Percentiles rank a stretch among this genome's conserved stretches.
These are phyloP conservation scores for Xylaria sp. DNA, from an alignment of 2,329 filamentous ascomycete species.

Conservation along the genomic window DNA sequence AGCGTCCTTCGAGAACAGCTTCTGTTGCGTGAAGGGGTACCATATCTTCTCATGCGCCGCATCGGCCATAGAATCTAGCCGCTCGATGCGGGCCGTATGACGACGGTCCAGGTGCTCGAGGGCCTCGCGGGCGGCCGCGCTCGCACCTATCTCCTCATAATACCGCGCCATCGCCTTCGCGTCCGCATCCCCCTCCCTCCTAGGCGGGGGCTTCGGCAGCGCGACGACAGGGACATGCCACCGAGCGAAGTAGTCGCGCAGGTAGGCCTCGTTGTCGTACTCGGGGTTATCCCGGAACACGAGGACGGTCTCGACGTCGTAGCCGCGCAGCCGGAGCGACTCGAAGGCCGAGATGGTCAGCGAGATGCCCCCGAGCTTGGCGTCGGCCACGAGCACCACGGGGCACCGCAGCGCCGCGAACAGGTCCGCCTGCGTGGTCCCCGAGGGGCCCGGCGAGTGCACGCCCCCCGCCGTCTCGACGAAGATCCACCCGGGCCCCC, in stretches of 20 bases:
- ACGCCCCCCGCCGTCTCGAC: slow-evolving; percentile 84
- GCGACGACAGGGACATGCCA: slow-evolving; percentile 60
- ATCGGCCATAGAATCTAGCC: slow-evolving; percentile 69
- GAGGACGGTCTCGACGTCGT: slow-evolving; percentile 71
- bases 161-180: slow-evolving; percentile 62
- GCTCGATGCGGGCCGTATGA: slow-evolving; percentile 59
- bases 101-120: slow-evolving; percentile 54
- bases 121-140: slow-evolving; percentile 46
- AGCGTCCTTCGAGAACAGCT: slow-evolving; percentile 59
- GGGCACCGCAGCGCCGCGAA: slow-evolving; percentile 76
- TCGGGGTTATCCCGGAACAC: slow-evolving; percentile 70
- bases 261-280: slow-evolving; percentile 70
- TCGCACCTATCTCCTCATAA: slow-evolving; percentile 54
- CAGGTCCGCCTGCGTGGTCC: slow-evolving; percentile 75
- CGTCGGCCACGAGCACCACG: slow-evolving; percentile 73
- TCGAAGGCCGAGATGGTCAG: slow-evolving; percentile 81
- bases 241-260: slow-evolving; percentile 67
- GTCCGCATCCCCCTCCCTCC: slow-evolving; percentile 49
- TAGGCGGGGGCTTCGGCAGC: slow-evolving; percentile 62
- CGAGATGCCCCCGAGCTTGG: slow-evolving; percentile 77
- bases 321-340: slow-evolving; percentile 75
- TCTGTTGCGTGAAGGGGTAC: slow-evolving; percentile 88
- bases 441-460: slow-evolving; percentile 76
- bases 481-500: slow-evolving; percentile 61
- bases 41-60: slow-evolving; percentile 70